These are phyloP conservation scores for Cornus florida DNA, from an alignment of 148 eudicot species.

Conservation along the genomic window DNA sequence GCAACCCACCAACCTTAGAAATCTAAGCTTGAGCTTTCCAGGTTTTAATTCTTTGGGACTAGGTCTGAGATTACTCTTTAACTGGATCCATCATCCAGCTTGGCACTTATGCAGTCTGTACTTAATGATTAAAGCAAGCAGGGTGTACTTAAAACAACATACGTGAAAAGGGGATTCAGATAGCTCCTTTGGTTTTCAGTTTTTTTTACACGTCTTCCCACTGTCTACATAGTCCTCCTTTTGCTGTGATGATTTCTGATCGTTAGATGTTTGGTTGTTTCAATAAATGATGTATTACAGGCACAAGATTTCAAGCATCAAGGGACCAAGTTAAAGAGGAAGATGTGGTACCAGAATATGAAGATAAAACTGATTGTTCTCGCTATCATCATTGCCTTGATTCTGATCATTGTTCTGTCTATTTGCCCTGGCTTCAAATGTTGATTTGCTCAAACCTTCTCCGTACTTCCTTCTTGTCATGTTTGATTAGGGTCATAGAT, in stretches of 20 bases:
- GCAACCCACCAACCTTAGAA: too few species aligned
- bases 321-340: conserved; percentile 42
- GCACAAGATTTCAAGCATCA: conserved; percentile 48
- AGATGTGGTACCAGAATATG: conserved; percentile 51
- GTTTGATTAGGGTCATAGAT: neutral
- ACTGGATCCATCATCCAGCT: neutral
- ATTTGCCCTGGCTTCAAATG: conserved; percentile 39
- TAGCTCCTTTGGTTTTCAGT: neutral
- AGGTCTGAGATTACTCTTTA: too few species aligned
- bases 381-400: conserved; percentile 20
- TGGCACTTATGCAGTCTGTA: neutral
- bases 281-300: conserved; percentile 14
- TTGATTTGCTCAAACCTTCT: neutral
- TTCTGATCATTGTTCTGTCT: conserved; percentile 36
- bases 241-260: neutral
- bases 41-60: too few species aligned
- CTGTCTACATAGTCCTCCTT: neutral
- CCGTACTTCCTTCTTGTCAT: neutral
- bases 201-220: neutral
- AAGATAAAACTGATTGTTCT: conserved; percentile 42
- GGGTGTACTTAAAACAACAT: neutral
- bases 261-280: neutral
- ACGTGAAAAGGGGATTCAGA: neutral
- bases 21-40: too few species aligned
- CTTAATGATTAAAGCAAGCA: neutral